Evolutionary conservation across 306 rosid species (phyloP), one percentile per base, ranked within the genome.

Genomic region (Arachis hypogaea): DNA sequence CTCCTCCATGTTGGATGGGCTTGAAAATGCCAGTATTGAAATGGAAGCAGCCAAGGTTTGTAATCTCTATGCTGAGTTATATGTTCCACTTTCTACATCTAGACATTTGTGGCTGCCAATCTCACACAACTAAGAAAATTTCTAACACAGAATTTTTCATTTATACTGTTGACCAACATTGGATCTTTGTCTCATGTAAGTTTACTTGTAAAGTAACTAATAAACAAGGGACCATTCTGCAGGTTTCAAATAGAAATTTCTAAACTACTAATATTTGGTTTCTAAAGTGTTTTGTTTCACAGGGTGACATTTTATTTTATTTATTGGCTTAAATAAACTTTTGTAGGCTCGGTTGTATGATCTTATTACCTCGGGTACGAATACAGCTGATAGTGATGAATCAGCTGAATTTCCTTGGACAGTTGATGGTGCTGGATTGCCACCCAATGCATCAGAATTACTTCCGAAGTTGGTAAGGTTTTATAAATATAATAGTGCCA

Each of bases 1-100:
- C 86, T 92, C 93, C 63, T 94, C 99, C 78, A 94, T 94, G 99
- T 75, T 94, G 96, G 99, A 94, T 59, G 99, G 99, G 74, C 99
- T 94, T 80, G 99, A 94, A 75, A 90, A 94, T 83, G 99, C 99
- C 74, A 88, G 96, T 83, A 78, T 18, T 40, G 97, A 94, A 88
- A 94, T 94, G 97, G 88, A 88, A 44, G 92, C 89, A 86, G 96
- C 97, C 55, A 94, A 94, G 97, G 98, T 83, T 49, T 62, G 66
- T 64, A 66, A 66, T 71, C 36, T 60, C 56, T 75, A 59, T n/a
- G 43, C 44, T 16, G 61, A 52, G 72, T 75, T 75, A 72, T 72
- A 82, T 77, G 46, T 7, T 45, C 41, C 11, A 2, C 49, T 60
- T 43, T 66, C 43, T 47, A 43, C 60, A 63, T 43, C 29, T 30